These are phyloP conservation scores for Termitomyces eurrhizus DNA, from an alignment of 768 basidiomycete genomes.

Conservation along the genomic window DNA sequence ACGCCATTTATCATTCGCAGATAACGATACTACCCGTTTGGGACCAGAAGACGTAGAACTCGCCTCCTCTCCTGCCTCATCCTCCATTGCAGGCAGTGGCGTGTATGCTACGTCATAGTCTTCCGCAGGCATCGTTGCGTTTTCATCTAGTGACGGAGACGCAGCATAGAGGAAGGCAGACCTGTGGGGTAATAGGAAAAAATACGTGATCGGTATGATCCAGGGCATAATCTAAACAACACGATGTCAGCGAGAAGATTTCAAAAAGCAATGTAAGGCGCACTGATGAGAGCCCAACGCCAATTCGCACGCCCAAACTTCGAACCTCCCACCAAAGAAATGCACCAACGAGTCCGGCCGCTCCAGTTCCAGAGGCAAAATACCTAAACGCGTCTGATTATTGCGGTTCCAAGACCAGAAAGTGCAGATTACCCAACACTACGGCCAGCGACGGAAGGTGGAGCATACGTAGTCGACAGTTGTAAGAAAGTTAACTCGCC, in stretches of 20 bases:
- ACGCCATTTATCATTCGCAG: constrained; percentile 73
- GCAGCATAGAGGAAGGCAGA: constrained; percentile 42
- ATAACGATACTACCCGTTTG: constrained; percentile 50
- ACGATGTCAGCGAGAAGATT: not conserved
- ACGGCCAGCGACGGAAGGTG: constrained; percentile 64
- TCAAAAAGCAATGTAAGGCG: constrained; percentile 19
- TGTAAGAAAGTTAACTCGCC: constrained; percentile 96
- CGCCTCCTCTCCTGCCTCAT: constrained; percentile 40
- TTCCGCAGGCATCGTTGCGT: constrained; percentile 25
- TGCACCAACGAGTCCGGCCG: constrained; percentile 89
- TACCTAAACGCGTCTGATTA: constrained; percentile 44
- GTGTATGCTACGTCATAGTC: constrained; percentile 36
- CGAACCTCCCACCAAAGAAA: constrained; percentile 94
- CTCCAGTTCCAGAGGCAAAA: constrained; percentile 93
- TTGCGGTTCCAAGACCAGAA: not conserved
- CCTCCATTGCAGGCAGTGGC: constrained; percentile 36
- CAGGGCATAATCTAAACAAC: constrained; percentile 72
- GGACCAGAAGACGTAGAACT: constrained; percentile 26
- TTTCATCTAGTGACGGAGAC: constrained; percentile 34
- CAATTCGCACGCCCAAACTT: constrained; percentile 75
- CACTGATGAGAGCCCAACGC: constrained; percentile 82
- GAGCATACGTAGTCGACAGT: constrained; percentile 77
- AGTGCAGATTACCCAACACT: constrained; percentile 62
- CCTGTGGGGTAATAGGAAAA: constrained; percentile 68
- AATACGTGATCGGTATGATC: constrained; percentile 73